Conservation (phyloP, 441 rosid species). For the Aquilaria agallochum region DNA sequence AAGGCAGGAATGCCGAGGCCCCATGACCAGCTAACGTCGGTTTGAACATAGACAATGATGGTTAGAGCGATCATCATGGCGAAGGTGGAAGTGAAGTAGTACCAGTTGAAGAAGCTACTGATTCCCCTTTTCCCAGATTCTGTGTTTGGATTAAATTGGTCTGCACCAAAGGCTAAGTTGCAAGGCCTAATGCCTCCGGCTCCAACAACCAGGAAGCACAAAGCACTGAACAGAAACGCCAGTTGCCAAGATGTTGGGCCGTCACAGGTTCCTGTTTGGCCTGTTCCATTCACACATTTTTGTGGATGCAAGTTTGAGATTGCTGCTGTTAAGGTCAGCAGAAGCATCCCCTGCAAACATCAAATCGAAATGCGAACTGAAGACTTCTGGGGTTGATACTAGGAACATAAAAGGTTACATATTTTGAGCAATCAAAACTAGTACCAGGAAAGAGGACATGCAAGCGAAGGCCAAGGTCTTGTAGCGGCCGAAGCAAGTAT, state of each 20-base stretch:
- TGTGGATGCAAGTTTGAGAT: conserved; percentile 51
- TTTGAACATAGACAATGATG: conserved; percentile 57
- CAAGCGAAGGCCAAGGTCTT: conserved; percentile 54
- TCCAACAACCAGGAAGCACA: conserved; percentile 50
- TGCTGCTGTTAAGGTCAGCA: conserved; percentile 54
- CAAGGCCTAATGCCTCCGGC: conserved; percentile 80
- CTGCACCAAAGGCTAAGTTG: conserved; percentile 74
- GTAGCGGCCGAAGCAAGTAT: conserved; percentile 73
- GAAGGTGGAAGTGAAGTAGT: conserved; percentile 66
- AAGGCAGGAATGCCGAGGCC: conserved; percentile 66
- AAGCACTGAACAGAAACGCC: conserved; percentile 36
- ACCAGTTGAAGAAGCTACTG: conserved; percentile 74
- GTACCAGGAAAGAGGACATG: conserved; percentile 57
- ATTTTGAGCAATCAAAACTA: neutral
- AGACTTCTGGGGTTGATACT: neutral
- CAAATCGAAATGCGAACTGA: neutral
- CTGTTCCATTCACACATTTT: conserved; percentile 20
- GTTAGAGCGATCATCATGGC: conserved; percentile 60
- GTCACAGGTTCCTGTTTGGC: conserved; percentile 29
- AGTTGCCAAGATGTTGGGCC: conserved; percentile 50
- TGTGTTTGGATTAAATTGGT: conserved; percentile 60
- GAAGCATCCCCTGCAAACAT: conserved; percentile 45
- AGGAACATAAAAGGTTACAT: neutral
- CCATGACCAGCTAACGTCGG: conserved; percentile 67
- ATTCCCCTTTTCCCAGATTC: conserved; percentile 62